These are phyloP conservation scores for Aspergillus sp. DNA, from an alignment of 2,329 filamentous ascomycete species.

Conservation along the genomic window DNA sequence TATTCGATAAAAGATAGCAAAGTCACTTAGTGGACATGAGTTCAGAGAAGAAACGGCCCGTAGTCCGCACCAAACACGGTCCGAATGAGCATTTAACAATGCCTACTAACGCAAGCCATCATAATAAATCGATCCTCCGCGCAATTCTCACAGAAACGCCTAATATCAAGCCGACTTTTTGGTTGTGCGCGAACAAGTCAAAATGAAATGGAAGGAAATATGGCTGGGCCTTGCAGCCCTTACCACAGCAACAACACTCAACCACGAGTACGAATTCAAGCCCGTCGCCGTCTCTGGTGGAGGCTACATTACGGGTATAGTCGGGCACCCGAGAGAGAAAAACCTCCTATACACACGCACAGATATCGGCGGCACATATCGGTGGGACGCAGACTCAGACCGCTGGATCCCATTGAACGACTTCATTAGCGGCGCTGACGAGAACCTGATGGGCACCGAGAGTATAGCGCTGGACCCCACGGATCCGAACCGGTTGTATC, in stretches of 20 bases:
- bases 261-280: slow-evolving; percentile 13
- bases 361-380: slow-evolving; percentile 16
- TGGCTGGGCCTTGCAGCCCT: neutral
- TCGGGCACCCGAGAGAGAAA: slow-evolving; percentile 14
- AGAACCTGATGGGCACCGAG: slow-evolving; percentile 16
- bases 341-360: slow-evolving; percentile 15
- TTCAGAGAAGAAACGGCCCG: neutral
- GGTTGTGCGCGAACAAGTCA: no score
- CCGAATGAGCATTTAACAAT: neutral
- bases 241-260: neutral
- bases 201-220: neutral
- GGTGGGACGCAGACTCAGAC: slow-evolving; percentile 8
- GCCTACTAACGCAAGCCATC: no score
- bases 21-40: neutral
- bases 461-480: slow-evolving; percentile 14
- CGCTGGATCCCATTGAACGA: slow-evolving; percentile 18
- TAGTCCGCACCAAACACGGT: slow-evolving; percentile 1
- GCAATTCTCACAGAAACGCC: no score
- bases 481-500: slow-evolving; percentile 12
- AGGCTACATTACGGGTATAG: slow-evolving; percentile 17
- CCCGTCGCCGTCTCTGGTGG: slow-evolving; percentile 14
- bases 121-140: no score
- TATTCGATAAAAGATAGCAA: no score
- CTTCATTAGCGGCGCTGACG: slow-evolving; percentile 12
- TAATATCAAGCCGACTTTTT: no score